A percentile compares a stretch with the other conserved stretches of the same genome.
Conservation (phyloP, 2,329 filamentous ascomycete species). For the Aspergillus intermedius region DNA sequence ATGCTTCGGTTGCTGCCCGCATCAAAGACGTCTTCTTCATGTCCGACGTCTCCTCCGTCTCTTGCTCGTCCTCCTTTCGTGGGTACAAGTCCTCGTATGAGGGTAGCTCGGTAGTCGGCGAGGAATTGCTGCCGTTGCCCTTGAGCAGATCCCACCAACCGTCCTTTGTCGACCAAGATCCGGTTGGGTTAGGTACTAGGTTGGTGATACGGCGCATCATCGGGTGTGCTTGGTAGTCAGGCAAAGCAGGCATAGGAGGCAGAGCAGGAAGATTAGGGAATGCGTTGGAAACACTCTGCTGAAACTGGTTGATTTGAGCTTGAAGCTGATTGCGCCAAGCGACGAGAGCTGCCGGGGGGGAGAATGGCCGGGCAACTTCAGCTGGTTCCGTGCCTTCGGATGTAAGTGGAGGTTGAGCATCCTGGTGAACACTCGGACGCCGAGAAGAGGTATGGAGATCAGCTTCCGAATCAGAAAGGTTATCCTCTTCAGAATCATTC, state of each 20-base stretch:
- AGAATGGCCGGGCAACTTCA: constrained; percentile 30
- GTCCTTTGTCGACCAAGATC: constrained; percentile 36
- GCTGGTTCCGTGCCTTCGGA: constrained; percentile 20
- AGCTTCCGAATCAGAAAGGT: constrained; percentile 13
- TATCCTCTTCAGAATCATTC: constrained; percentile 23
- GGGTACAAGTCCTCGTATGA: constrained; percentile 77
- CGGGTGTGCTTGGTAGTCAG: constrained; percentile 67
- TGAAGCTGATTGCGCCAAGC: constrained; percentile 68
- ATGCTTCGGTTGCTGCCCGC: constrained; percentile 39
- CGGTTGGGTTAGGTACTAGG: constrained; percentile 59
- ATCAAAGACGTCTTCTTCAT: constrained; percentile 40
- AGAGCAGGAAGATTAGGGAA: constrained; percentile 54
- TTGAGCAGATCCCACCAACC: constrained; percentile 65
- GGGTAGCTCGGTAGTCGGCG: constrained; percentile 54
- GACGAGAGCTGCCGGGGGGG: constrained; percentile 57
- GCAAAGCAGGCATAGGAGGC: constrained; percentile 57
- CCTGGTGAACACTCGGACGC: constrained; percentile 32
- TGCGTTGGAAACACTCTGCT: constrained; percentile 61
- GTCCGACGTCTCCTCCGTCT: constrained; percentile 31
- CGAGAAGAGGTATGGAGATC: constrained; percentile 23
- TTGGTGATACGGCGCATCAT: constrained; percentile 68
- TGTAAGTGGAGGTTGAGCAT: constrained; percentile 18
- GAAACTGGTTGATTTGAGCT: constrained; percentile 68
- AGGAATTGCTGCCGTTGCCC: constrained; percentile 35
- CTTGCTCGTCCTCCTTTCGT: constrained; percentile 26